phyloP scores from a whole-genome alignment of 2,329 filamentous ascomycete genomes.

The Fulvia fulva region DNA sequence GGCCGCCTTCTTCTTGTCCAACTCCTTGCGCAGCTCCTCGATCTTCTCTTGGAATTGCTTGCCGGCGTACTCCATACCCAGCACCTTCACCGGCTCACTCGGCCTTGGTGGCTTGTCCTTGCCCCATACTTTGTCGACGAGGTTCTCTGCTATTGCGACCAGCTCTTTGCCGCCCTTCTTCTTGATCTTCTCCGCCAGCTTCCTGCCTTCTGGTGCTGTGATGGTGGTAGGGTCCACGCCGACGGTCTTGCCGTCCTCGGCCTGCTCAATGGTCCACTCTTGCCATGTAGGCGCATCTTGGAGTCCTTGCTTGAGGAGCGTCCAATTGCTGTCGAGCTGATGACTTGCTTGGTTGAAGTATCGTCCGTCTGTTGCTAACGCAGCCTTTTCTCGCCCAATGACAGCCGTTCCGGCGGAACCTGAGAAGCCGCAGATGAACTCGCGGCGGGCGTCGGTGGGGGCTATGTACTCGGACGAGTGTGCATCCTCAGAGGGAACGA shows the following conservation, averaged over 20 bases:
- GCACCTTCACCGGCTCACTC: slow-evolving; percentile 68
- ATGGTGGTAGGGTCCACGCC: slow-evolving; percentile 88
- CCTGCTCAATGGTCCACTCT: slow-evolving; percentile 86
- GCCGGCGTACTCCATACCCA: slow-evolving; percentile 70
- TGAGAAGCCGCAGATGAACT: slow-evolving; percentile 89
- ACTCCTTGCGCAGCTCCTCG: slow-evolving; percentile 78
- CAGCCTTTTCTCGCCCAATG: slow-evolving; percentile 79
- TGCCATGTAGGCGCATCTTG: slow-evolving; percentile 96
- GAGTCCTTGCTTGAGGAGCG: slow-evolving; percentile 83
- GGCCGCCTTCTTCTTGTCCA: slow-evolving; percentile 82
- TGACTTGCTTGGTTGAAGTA: slow-evolving; percentile 96
- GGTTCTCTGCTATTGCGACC: slow-evolving; percentile 70
- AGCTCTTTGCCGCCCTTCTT: slow-evolving; percentile 78
- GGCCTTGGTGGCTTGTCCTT: slow-evolving; percentile 68
- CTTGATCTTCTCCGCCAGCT: slow-evolving; percentile 79
- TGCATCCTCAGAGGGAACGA: slow-evolving; percentile 93
- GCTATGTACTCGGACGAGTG: slow-evolving; percentile 98
- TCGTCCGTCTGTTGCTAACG: slow-evolving; percentile 87
- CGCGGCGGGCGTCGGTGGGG: slow-evolving; percentile 85
- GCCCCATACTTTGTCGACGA: slow-evolving; percentile 90
- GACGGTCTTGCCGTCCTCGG: slow-evolving; percentile 78
- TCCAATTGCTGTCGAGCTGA: slow-evolving; percentile 89
- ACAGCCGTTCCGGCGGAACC: slow-evolving; percentile 93
- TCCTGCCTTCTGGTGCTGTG: slow-evolving; percentile 66
- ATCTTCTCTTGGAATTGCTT: slow-evolving; percentile 82